A percentile compares a stretch with the other conserved stretches of the same genome.
Conservation (phyloP, 1,139 yeast genomes). For the Wickerhamiella infanticola region DNA sequence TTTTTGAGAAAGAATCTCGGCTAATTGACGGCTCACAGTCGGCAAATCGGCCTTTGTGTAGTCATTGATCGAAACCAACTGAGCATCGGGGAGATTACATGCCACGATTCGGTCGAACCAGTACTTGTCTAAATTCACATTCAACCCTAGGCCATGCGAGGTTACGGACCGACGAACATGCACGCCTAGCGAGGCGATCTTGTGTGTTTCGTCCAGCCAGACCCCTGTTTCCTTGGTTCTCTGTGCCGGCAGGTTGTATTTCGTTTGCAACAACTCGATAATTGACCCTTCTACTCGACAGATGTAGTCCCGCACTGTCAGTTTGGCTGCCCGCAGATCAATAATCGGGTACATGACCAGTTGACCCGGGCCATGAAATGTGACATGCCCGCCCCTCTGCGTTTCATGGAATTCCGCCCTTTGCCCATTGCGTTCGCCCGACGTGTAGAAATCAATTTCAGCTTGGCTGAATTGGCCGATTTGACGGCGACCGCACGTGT, state of each 20-base stretch:
- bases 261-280: constrained; percentile 32
- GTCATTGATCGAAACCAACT: constrained; percentile 35
- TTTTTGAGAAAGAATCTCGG: constrained; percentile 36
- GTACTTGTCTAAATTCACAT: constrained; percentile 55
- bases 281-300: constrained; percentile 51
- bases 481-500: constrained; percentile 81
- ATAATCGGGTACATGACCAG: constrained; percentile 70
- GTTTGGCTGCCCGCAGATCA: constrained; percentile 47
- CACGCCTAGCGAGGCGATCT: constrained; percentile 83
- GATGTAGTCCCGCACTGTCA: constrained; percentile 66
- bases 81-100: constrained; percentile 65
- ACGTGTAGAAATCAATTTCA: constrained; percentile 17
- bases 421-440: constrained; percentile 14
- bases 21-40: constrained; percentile 26
- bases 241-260: constrained; percentile 32
- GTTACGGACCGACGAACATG: constrained; percentile 75
- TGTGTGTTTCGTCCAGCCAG: constrained; percentile 49
- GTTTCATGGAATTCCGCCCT: constrained; percentile 49
- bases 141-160: constrained; percentile 79
- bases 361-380: constrained; percentile 96
- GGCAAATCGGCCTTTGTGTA: constrained; percentile 15
- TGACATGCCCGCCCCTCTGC: constrained; percentile 90
- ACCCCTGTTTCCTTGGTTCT: constrained; percentile 65
- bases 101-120: constrained; percentile 58
- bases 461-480: constrained; percentile 30